A percentile compares a stretch with the other conserved stretches of the same genome.
phyloP scores from a whole-genome alignment of 2,329 filamentous ascomycete genomes.

The Fusarium oxysporum region DNA sequence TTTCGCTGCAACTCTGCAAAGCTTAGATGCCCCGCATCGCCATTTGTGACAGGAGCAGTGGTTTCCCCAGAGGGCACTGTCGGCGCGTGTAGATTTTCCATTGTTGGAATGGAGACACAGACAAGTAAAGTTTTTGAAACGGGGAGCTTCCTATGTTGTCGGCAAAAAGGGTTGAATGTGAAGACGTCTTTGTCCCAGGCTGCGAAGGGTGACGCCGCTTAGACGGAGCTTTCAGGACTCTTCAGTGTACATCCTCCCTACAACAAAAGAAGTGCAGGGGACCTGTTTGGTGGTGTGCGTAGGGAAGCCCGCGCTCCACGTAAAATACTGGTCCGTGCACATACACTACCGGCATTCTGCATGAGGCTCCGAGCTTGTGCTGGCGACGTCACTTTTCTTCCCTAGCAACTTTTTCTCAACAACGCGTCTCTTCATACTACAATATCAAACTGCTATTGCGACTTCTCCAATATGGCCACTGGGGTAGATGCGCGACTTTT shows the following conservation, averaged over 20 bases:
- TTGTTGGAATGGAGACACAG: constrained; percentile 46
- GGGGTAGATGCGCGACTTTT: constrained; percentile 90
- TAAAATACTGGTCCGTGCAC: constrained; percentile 29
- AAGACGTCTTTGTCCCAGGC: constrained; percentile 19
- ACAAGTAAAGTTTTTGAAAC: neutral
- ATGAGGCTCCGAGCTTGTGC: constrained; percentile 10
- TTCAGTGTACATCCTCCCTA: constrained; percentile 14
- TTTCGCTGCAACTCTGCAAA: constrained; percentile 84
- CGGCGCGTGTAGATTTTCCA: constrained; percentile 69
- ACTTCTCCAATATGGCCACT: constrained; percentile 72
- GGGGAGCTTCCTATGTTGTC: neutral
- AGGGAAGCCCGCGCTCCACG: neutral
- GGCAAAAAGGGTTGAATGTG: constrained; percentile 13
- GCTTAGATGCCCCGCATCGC: constrained; percentile 72
- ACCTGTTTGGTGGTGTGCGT: neutral
- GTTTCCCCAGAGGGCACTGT: constrained; percentile 80
- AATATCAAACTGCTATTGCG: constrained; percentile 30
- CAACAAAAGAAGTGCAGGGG: neutral
- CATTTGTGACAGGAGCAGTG: constrained; percentile 69
- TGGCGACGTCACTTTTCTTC: constrained; percentile 49
- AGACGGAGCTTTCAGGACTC: constrained; percentile 14
- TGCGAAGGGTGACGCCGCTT: constrained; percentile 39
- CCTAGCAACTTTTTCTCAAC: constrained; percentile 36
- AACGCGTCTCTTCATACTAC: constrained; percentile 28
- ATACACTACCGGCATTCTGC: neutral